A percentile compares a stretch with the other conserved stretches of the same genome.
phyloP scores from a whole-genome alignment of 352 stramenopile species.

The Globisporangium spinosum region DNA sequence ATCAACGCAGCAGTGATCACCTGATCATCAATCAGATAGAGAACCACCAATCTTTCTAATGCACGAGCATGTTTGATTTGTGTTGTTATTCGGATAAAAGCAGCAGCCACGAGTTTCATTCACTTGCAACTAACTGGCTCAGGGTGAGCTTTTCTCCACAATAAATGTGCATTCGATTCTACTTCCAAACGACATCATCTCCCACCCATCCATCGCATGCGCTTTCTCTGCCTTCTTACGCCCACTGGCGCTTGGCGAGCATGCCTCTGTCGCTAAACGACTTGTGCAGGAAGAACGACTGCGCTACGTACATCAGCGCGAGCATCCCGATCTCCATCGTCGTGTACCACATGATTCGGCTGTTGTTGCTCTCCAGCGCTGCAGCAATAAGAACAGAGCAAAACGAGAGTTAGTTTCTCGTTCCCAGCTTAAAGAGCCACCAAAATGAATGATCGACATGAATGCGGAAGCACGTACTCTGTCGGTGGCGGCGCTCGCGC shows the following conservation, averaged over 20 bases:
- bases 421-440: constrained; percentile 3
- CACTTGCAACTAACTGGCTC: neutral
- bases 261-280: constrained; percentile 80
- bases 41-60: neutral
- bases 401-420: neutral
- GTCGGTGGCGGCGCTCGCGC: constrained; percentile 62
- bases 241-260: constrained; percentile 69
- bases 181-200: neutral
- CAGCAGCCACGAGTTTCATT: constrained; percentile 1
- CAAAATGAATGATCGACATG: neutral
- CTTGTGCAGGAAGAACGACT: constrained; percentile 81
- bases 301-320: constrained; percentile 61
- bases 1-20: neutral
- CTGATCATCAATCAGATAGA: neutral
- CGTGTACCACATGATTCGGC: constrained; percentile 77
- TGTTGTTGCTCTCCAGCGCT: constrained; percentile 79
- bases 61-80: neutral
- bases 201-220: neutral
- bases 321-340: constrained; percentile 62
- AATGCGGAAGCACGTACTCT: constrained; percentile 41
- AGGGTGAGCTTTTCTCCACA: too few species aligned
- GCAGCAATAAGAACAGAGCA: constrained; percentile 5
- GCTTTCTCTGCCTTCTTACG: constrained; percentile 20
- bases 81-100: constrained; percentile 5
- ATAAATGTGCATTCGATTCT: neutral